Conservation (phyloP, 2,329 filamentous ascomycete species). For the Alternaria sp. region DNA sequence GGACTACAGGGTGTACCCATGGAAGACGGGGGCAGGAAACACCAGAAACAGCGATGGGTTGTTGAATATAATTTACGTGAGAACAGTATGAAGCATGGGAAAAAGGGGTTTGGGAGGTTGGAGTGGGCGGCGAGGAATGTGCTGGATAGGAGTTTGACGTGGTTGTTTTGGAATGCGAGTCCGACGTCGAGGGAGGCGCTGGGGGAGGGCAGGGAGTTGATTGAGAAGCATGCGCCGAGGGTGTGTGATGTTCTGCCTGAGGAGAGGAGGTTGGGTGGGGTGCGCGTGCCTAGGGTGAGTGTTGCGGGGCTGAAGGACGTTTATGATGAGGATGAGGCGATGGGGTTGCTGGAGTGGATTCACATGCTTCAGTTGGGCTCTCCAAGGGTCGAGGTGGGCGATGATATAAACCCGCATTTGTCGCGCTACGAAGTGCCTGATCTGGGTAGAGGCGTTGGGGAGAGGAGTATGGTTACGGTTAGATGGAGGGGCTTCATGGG, state of each 20-base stretch:
- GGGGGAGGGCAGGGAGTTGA: conserved; percentile 28
- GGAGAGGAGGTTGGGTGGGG: conserved; percentile 26
- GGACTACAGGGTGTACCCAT: conserved; percentile 77
- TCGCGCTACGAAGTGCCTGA: conserved; percentile 69
- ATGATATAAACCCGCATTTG: conserved; percentile 71
- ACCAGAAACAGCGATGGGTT: conserved; percentile 76
- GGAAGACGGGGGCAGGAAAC: conserved; percentile 63
- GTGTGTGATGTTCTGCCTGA: conserved; percentile 31
- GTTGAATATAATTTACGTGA: conserved; percentile 77
- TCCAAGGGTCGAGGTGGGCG: conserved; percentile 63
- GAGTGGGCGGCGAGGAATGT: conserved; percentile 81
- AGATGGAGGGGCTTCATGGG: conserved; percentile 55
- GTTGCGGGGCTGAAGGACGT: conserved; percentile 39
- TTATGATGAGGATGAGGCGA: conserved; percentile 66
- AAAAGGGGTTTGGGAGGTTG: conserved; percentile 80
- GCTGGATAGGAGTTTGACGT: conserved; percentile 69
- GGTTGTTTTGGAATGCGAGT: conserved; percentile 76
- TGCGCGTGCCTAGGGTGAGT: conserved; percentile 37
- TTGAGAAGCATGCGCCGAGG: conserved; percentile 43
- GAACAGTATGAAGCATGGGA: conserved; percentile 80
- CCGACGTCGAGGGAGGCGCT: conserved; percentile 30
- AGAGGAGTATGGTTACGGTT: conserved; percentile 42
- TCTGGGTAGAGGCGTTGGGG: conserved; percentile 21
- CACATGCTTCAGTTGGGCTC: conserved; percentile 70
- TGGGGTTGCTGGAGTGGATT: conserved; percentile 76